Evolutionary conservation across 179 eudicot species (phyloP).

Genomic region (Heliamphora pulchella): DNA sequence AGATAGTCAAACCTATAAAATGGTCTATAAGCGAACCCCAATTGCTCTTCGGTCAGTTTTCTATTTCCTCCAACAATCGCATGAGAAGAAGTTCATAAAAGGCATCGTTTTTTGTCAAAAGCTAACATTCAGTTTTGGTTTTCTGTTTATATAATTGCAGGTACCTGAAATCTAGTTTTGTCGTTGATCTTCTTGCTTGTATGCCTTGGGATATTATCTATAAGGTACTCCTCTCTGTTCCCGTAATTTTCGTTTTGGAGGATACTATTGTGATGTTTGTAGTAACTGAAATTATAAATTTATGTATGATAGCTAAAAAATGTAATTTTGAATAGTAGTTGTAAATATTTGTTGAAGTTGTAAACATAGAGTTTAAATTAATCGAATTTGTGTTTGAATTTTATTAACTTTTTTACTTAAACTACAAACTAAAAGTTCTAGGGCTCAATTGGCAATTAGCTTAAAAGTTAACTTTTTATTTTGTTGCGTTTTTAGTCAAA

Average conservation of each 20-base stretch:
- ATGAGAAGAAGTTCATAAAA: background rate
- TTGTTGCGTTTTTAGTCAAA: no score
- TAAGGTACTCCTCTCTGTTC: constrained; percentile 41
- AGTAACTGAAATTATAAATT: no score
- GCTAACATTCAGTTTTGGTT: background rate
- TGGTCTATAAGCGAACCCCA: constrained; percentile 45
- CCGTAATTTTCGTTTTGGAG: background rate
- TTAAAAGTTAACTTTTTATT: no score
- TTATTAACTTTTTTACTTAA: background rate
- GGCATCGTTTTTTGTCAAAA: background rate
- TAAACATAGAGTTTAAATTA: no score
- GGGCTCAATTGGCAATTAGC: no score
- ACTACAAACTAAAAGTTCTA: background rate
- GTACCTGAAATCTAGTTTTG: constrained; percentile 68
- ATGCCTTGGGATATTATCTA: constrained; percentile 86
- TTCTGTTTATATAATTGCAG: constrained; percentile 27
- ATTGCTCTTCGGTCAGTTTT: constrained; percentile 60
- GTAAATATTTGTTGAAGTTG: no score
- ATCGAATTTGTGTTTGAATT: background rate
- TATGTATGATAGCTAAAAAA: no score
- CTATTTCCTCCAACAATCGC: background rate
- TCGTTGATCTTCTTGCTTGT: constrained; percentile 68
- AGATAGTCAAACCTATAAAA: constrained; percentile 62
- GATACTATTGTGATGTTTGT: background rate
- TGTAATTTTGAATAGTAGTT: no score